These are phyloP conservation scores for Saxophila tyrrhenica DNA, from an alignment of 495 filamentous ascomycete genomes.

Conservation along the genomic window DNA sequence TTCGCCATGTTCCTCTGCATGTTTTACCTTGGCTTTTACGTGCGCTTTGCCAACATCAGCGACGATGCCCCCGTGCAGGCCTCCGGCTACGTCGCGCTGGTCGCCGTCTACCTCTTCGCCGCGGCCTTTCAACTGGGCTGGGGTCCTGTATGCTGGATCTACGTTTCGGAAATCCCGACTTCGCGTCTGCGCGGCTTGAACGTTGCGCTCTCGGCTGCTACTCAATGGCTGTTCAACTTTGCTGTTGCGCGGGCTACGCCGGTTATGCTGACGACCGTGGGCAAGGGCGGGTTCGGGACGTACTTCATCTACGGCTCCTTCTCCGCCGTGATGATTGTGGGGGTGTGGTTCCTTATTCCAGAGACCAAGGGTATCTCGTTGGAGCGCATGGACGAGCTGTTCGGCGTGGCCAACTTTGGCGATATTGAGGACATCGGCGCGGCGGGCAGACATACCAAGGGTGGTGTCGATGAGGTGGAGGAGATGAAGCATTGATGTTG, in stretches of 20 bases:
- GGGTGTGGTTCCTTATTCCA: slow-evolving; percentile 40
- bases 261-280: not conserved
- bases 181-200: slow-evolving; percentile 53
- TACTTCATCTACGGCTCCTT: slow-evolving; percentile 48
- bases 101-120: slow-evolving; percentile 73
- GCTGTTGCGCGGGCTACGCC: slow-evolving; percentile 42
- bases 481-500: too few relatives aligned
- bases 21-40: too few relatives aligned
- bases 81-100: slow-evolving; percentile 65
- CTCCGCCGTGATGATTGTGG: slow-evolving; percentile 53
- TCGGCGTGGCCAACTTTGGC: slow-evolving; percentile 4
- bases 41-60: slow-evolving; percentile 49
- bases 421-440: too few relatives aligned
- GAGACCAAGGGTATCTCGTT: slow-evolving; percentile 35
- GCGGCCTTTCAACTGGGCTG: slow-evolving; percentile 58
- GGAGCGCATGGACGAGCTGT: slow-evolving; percentile 26
- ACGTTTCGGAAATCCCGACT: slow-evolving; percentile 66
- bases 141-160: slow-evolving; percentile 53
- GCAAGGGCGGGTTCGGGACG: not conserved
- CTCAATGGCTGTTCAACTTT: slow-evolving; percentile 61
- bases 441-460: too few relatives aligned
- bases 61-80: slow-evolving; percentile 43
- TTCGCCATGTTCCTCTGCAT: too few relatives aligned
- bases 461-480: too few relatives aligned
- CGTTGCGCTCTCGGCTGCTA: slow-evolving; percentile 57